Conservation (phyloP, 257 asterid species). For the Osmanthus fragrans region DNA sequence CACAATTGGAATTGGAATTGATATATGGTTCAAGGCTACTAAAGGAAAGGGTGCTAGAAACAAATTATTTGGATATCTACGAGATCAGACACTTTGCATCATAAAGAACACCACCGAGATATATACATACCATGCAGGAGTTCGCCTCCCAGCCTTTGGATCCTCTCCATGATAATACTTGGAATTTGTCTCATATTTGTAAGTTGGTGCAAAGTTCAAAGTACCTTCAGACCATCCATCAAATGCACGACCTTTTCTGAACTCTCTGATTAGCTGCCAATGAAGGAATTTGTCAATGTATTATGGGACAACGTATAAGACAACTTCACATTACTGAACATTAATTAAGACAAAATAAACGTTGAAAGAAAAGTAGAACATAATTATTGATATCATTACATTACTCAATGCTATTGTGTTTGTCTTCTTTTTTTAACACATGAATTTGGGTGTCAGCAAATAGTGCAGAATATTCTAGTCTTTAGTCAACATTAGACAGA, state of each 20-base stretch:
- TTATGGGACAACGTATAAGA: background rate
- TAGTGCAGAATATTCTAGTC: background rate
- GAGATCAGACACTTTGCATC: background rate
- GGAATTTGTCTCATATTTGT: constrained; percentile 75
- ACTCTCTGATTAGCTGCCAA: constrained; percentile 76
- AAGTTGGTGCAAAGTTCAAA: constrained; percentile 84
- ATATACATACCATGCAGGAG: constrained; percentile 86
- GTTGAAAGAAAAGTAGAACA: background rate
- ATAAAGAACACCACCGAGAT: background rate
- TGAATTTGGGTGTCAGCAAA: background rate
- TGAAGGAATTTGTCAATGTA: constrained; percentile 15
- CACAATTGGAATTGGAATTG: background rate
- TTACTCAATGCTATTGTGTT: background rate
- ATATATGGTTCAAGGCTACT: background rate
- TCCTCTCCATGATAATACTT: constrained; percentile 66
- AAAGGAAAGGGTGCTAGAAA: background rate
- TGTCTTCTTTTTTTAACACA: background rate
- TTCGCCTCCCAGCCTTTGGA: constrained; percentile 74
- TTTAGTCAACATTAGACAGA: background rate
- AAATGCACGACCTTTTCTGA: constrained; percentile 76
- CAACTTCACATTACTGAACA: constrained; percentile 3
- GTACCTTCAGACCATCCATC: constrained; percentile 98
- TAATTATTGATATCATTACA: background rate
- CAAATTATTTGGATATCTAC: background rate
- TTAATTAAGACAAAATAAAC: constrained; percentile 10